Base-by-base conservation (phyloP, 805 yeast species). In the Limtongia smithiae region DNA sequence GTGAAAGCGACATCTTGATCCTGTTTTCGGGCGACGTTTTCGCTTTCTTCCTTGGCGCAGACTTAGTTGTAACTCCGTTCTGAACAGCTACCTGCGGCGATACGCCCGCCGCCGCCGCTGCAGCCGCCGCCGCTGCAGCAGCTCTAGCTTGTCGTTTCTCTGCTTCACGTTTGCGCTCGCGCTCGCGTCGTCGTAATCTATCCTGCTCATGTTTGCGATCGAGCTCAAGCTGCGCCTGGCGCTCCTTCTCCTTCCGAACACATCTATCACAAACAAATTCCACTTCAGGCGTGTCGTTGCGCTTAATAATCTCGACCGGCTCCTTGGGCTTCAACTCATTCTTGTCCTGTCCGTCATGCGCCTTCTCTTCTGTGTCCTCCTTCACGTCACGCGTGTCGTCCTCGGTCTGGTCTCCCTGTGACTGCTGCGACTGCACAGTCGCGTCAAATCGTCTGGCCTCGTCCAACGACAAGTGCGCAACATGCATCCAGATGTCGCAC, bases 401-500 rank as follows among this genome's bases (percentile, higher is more conserved):
- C 15, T 30, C 39, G 15, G 15, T 6, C 20, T 46, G 22, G 37
- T 22, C 22, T 20, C 4, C 18, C 12, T 15, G 25, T 18, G 14
- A 32, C 46, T 40, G 51, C 34, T 40, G 50, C 17, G 43, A 24
- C 15, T 31, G 43, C 20, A 44, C 27, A 37, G 47, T 45, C 15
- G 25, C 45, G 22, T 48, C 54, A 35, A 52, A 45, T 35, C 57
- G 27, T 28, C 44, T 30, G 12, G 37, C 30, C 34, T 58, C 59
- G 9, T 54, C 59, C 4, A 49, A 60, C 6, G 58, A 41, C 31
- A 71, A 62, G 46, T 73, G 70, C 12, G 54, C 60, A 2, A 60
- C 64, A 56, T 71, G 75, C 65, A 70, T 69, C 75, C 75, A 71
- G 12, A 65, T 62, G 17, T 60, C 60, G 52, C 75, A 71, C 38